Base-by-base conservation (phyloP, 106 monocot genomes). In the Allium cepa region DNA sequence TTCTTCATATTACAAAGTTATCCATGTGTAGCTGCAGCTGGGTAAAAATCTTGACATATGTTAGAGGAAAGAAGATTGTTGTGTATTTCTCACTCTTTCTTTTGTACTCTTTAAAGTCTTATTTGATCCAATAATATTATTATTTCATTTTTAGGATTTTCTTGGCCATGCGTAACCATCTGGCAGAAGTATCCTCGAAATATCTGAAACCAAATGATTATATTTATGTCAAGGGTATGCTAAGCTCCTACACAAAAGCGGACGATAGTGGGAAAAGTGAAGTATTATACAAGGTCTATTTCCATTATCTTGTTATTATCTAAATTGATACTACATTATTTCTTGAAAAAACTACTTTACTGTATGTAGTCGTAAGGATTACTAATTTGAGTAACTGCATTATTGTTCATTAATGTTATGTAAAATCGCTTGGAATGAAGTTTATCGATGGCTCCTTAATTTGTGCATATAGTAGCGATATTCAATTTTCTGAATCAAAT, bases 191-290 rank as follows among this genome's bases (percentile, higher is more conserved):
- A 57, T 69, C 84, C 26, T 67, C 77, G 4, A 68, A 71, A 70
- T 57, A 91, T 74, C 56, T 95, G 75, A 79, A 85, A 72, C 70
- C 64, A 58, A 78, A 88, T 71, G 85, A 95, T 73, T 69, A 71
- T 59, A 70, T 95, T 28, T 91, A 85, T 76, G 85, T 90, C 18
- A 57, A 36, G 22, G 94, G 94, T 58, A 2, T 3, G 63, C 69
- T 95, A 59, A 26, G 50, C 36, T 88, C 85, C 11, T 88, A 83
- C 75, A 50, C 79, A 64, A 87, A 75, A 53, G 22, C 72, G 9
- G 22, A 59, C 79, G 66, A 9, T 57, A 71, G 52, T 72, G 87
- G 85, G 56, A 56, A 73, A 26, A 28, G n/a, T 57, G 18, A 76
- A 68, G 72, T 70, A n/a, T 67, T 62, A 48, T 79, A 85, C 66